Base-by-base conservation (phyloP, 2,329 filamentous ascomycete genomes). In the Colletotrichum horii region DNA sequence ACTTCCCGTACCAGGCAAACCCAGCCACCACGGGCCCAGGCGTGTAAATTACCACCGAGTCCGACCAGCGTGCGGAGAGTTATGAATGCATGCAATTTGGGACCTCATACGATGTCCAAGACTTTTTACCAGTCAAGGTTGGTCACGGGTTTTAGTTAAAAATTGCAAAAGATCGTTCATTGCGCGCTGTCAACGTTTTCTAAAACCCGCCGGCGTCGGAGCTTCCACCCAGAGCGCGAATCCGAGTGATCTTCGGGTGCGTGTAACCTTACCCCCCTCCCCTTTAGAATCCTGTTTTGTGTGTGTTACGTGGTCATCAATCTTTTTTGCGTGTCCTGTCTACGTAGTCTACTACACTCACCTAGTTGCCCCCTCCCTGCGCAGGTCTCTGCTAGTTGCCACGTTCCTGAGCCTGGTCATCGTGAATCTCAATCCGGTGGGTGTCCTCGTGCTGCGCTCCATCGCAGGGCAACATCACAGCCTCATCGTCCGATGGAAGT, bases 81-180 rank as follows among this genome's bases (percentile, higher is more conserved):
- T 38, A 24, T 30, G 67, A 60, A 34, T 24, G 38, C 26, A 55
- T 52, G 62, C 19, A 66, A 36, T n/a, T 22, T 72, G 43, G 28
- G 15, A 28, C 19, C 55, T 75, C 73, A 66, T 75, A 75, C 73
- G 69, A 72, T 73, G 48, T 34, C 61, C 30, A 70, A 32, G 19
- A 30, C 19, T 55, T 24, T 43, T 48, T 65, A 14, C 43, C 14
- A 55, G 34, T 24, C 14, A 28, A 14, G 3, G 8, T 75, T 66
- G 68, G 56, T 67, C 69, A 73, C 26, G 16, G 16, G 15, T 6
- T 56, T 64, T 64, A 67, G 36, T 22, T 34, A 22, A 36, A 14
- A 52, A 32, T 43, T 52, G 56, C 34, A 58, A 48, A 32, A 34
- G 28, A 61, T 34, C 30, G 19, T 30, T 61, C 58, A 22, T 55